Base-by-base conservation (phyloP, 106 monocot genomes). In the Phalaenopsis equestris region DNA sequence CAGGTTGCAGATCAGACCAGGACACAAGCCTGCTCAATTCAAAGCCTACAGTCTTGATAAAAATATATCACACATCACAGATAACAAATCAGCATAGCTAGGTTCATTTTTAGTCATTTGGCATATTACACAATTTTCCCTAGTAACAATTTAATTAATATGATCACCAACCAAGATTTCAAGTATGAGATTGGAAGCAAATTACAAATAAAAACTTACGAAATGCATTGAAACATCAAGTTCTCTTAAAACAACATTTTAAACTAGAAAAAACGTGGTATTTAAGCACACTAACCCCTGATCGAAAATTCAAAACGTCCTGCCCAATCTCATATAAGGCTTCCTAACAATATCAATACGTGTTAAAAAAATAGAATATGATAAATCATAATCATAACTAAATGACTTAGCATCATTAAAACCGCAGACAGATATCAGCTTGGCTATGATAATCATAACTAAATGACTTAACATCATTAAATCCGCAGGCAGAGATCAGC, bases 1-100 rank as follows among this genome's bases (percentile, higher is more conserved):
- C 98, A 77, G 98, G 94, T 72, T 91, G 75, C 85, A 98, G 80
- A 81, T 98, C 89, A 19, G 94, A 83, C 10, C 18, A 61, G n/a
- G 52, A 61, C 61, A n/a, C n/a, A 61, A 61, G n/a, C 21, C n/a
- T 61, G 3, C 2, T n/a, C 61, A 61, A n/a, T 61, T n/a, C 61
- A 61, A 18, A 21, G 61, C n/a, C 10, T 61, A 18, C 61, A 5
- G 3, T 61, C 21, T 61, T 61, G 21, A n/a, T 21, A 19, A 61
- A 21, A 61, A 61, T 19, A 45, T 45, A 21, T 61, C 3, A 61
- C 21, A 8, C 21, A 52, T 52, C 10, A 52, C 0, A 12, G 52
- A 52, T 12, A 52, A 52, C 52, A 52, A 52, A 52, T 10, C 2
- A 15, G 14, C 14, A 52, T 52, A 52, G 10, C 52, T 14, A 12